These are phyloP conservation scores for Cystobasidiaceae sp. DNA, from an alignment of 1,284 basidiomycete species.

Conservation along the genomic window DNA sequence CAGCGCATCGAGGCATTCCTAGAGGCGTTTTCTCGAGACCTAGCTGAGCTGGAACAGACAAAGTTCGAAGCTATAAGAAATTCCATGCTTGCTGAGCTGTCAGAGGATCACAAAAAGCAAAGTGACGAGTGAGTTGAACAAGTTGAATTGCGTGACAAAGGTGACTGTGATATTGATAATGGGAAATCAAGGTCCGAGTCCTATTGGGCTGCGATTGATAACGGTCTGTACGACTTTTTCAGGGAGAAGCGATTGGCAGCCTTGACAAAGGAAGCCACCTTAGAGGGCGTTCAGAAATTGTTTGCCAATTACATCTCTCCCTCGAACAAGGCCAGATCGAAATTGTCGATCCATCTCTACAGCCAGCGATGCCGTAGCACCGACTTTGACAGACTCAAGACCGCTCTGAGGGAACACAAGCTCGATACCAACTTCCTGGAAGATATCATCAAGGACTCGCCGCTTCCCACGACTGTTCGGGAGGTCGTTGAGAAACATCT, in stretches of 20 bases:
- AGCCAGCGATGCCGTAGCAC: conserved; percentile 52
- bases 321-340: neutral
- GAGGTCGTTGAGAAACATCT: conserved; percentile 10
- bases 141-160: too few relatives aligned
- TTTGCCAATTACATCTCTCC: conserved; percentile 65
- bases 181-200: conserved; percentile 5
- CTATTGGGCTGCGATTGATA: conserved; percentile 60
- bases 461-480: neutral
- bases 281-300: conserved; percentile 66
- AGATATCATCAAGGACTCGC: conserved; percentile 48
- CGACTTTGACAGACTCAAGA: conserved; percentile 40
- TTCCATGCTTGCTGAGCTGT: conserved; percentile 61
- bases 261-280: conserved; percentile 59
- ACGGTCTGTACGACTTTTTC: conserved; percentile 68
- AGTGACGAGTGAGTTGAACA: conserved; percentile 59
- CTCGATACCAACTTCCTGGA: conserved; percentile 65
- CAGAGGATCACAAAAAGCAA: conserved; percentile 66
- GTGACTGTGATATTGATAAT: neutral
- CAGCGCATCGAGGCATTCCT: conserved; percentile 81
- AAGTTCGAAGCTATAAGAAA: conserved; percentile 59
- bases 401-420: conserved; percentile 48
- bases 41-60: conserved; percentile 55
- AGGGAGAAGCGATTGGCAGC: conserved; percentile 62
- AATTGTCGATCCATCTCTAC: conserved; percentile 67
- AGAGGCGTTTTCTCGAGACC: conserved; percentile 56